Base-by-base conservation (phyloP, 768 basidiomycete genomes). In the Kwoniella sp. region DNA sequence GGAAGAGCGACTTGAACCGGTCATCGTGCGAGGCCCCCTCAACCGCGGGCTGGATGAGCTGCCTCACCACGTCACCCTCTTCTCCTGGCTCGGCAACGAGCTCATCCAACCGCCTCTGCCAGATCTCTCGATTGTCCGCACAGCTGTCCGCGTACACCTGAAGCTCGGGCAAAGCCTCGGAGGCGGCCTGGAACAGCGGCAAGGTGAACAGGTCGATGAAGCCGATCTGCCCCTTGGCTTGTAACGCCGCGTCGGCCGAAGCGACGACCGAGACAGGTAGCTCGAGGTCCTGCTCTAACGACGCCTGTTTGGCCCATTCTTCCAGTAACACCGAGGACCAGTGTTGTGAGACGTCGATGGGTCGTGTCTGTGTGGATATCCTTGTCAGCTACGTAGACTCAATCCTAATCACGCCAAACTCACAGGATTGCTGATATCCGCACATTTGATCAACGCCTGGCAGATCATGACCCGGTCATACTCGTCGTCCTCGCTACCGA, bases 381-480 rank as follows among this genome's bases (percentile, higher is more conserved):
- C 45, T 39, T 32, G 22, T 41, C 38, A 54, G 38, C 42, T 0
- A n/a, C 32, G 29, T 25, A 43, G 3, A 17, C 8, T n/a, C 17
- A 6, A 15, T 29, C 19, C 22, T 9, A 12, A 8, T 28, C 5
- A 31, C 17, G 34, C 11, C n/a, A 28, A 12, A 82, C 91, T 60
- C 71, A 95, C 91, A 14, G 95, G 93, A 73, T 99, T 99, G 71
- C 89, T 91, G 67, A 99, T 98, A 76, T 99, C 95, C 15, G 93
- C 91, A 67, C 92, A 95, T 75, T 99, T 98, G 72, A 99, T 84
- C 45, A 99, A 76, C 3, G 87, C 87, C 65, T 96, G 90, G 69
- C 89, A 93, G 20, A 90, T 73, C 46, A 93, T 74, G 22, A 87
- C 77, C 61, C 86, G 80, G 47, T 83, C 80, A 59, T 76, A 68